Base-by-base conservation (phyloP, 2,329 filamentous ascomycete genomes). In the Aspergillus novoparasiticus region DNA sequence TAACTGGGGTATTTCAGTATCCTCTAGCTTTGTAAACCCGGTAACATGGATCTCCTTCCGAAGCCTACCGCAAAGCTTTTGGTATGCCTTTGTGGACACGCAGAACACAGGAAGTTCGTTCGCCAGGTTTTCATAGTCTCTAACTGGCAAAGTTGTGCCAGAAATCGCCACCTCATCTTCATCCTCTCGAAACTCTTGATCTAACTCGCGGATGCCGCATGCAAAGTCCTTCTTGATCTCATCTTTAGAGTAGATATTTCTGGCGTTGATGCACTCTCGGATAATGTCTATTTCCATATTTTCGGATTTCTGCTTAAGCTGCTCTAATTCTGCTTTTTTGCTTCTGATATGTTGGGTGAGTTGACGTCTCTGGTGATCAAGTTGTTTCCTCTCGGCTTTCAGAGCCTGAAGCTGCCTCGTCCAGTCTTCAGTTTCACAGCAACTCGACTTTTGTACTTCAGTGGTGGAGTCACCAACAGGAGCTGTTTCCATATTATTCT, bases 101-200 rank as follows among this genome's bases (percentile, higher is more conserved):
- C 87, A 90, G 69, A 89, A 91, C 1, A 90, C 87, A 0, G 87
- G 84, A 0, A 91, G 77, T 0, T 78, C 80, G 10, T 73, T 73
- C 0, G 85, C 86, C 9, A 89, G 81, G 50, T 85, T 74, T 0
- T 85, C 81, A 58, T 90, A 90, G 68, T 90, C 83, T 11, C 86
- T 81, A 2, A 11, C 4, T 11, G 48, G 9, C 8, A 19, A 30
- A 19, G 79, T 81, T 0, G 85, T 85, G 65, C 88, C n/a, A 2
- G 41, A 10, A n/a, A 9, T 5, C 10, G 12, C 1, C 76, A 66
- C n/a, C 19, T n/a, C 16, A 16, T n/a, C 36, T 23, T 55, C 28
- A n/a, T 53, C 51, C 9, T 61, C 53, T 4, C 39, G 32, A 30
- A 45, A 8, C 8, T 62, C 60, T 19, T 48, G 51, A 53, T 67